Evolutionary conservation across 805 yeast genomes (phyloP).

Genomic region (Candida maris): DNA sequence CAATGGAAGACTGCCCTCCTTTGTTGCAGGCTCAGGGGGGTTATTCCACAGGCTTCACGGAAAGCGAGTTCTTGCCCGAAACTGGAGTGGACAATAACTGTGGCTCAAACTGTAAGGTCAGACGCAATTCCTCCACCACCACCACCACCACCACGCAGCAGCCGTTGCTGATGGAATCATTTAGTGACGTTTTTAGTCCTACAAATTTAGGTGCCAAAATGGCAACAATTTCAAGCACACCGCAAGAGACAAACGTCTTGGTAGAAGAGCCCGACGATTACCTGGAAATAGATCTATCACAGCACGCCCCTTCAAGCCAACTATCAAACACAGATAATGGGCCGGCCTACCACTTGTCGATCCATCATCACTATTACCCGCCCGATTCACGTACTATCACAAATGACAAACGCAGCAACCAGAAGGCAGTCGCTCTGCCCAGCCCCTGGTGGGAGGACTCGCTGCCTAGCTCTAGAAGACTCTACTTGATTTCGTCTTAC

Average conservation of each 20-base stretch:
- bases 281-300: slow-evolving; percentile 1
- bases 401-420: neutral
- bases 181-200: slow-evolving; percentile 15
- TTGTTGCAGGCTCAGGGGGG: too few relatives aligned
- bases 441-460: slow-evolving; percentile 56
- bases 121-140: too few relatives aligned
- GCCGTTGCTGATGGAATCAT: neutral
- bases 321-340: neutral
- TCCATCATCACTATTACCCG: slow-evolving; percentile 11
- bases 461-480: slow-evolving; percentile 47
- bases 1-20: slow-evolving; percentile 18
- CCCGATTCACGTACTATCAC: neutral
- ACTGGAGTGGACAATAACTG: too few relatives aligned
- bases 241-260: slow-evolving; percentile 9
- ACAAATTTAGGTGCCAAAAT: slow-evolving; percentile 21
- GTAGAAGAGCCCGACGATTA: slow-evolving; percentile 7
- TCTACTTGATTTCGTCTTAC: slow-evolving; percentile 60
- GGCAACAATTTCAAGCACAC: slow-evolving; percentile 10
- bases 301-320: neutral
- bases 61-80: too few relatives aligned
- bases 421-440: slow-evolving; percentile 36
- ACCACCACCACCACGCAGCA: too few relatives aligned
- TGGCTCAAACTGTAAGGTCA: too few relatives aligned
- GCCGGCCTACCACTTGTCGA: slow-evolving; percentile 1
- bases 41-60: too few relatives aligned